Base-by-base conservation (phyloP, 768 basidiomycete species). In the Rhizopogon rudus region DNA sequence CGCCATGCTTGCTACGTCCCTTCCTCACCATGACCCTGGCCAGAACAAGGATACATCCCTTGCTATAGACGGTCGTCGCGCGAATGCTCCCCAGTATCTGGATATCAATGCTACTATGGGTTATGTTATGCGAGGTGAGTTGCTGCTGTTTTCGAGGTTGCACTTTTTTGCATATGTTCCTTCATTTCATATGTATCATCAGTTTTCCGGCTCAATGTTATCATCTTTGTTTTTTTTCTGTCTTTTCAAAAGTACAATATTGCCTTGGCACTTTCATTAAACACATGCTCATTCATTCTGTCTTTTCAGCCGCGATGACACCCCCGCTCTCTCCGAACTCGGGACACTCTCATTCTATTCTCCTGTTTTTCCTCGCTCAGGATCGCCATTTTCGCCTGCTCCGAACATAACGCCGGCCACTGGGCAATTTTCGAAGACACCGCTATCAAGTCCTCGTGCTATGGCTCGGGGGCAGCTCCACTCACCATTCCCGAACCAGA, bases 31-130 rank as follows among this genome's bases (percentile, higher is more conserved):
- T 25, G 13, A 42, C 8, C 45, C 51, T 20, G 2, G 25, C n/a
- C 20, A 6, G 41, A 8, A 51, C 3, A 13, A 7, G 9, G 40
- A 43, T 54, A 6, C 29, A n/a, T 31, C 41, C 41, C 42, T 12
- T 40, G 51, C 68, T 12, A 28, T 57, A 39, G 51, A 67, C 40
- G 50, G 55, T 40, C 64, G 61, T 35, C 63, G 74, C 14, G 63
- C 68, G 12, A 75, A 76, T 59, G 61, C 65, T 17, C 77, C 80
- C 9, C 73, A 71, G 40, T 75, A 71, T 60, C 66, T 83, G 55
- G 78, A 83, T 57, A 78, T 77, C 52, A 73, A 77, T 56, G 64
- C 74, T 28, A 54, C 65, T 12, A 55, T 71, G 64, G 42, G 49
- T 41, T 58, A 59, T 46, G 62, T 61, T 40, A 62, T 73, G 39